Base-by-base conservation (phyloP, 2,329 filamentous ascomycete genomes). In the Verruconis gallopava region DNA sequence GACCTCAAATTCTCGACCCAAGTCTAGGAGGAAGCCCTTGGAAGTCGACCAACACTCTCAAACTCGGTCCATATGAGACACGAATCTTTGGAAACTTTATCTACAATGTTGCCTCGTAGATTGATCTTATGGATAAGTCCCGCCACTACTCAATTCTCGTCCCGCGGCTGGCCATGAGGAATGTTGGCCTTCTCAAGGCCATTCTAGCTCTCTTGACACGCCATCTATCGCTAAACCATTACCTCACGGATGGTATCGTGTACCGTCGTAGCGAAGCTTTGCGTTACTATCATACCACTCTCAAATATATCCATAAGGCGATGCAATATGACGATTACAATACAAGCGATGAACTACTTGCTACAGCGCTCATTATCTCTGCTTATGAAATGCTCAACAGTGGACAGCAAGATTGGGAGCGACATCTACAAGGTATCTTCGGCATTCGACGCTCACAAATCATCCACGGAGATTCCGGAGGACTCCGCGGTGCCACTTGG, bases 351-450 rank as follows among this genome's bases (percentile, higher is more conserved):
- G 75, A 79, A 50, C 59, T 80, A 0, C 63, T 78, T 20, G 69
- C 71, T 0, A 79, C 74, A 0, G 68, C 73, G 0, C 57, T 79
- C 1, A 63, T 78, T n/a, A 72, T 79, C 21, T 76, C 72, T 9
- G 73, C 72, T 0, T 79, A 79, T 48, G 75, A 79, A 54, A 79
- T 79, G 75, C 67, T 79, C 13, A 71, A 76, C 40, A 70, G 67
- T 3, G 67, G 68, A 4, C 65, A 67, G n/a, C 53, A 70, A 54
- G 67, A 65, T 35, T 79, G 76, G 75, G 71, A 79, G 46, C 61
- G 72, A 2, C 75, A 80, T 51, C 59, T 79, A 0, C 72, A 77
- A 50, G 75, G 75, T 0, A 72, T 78, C 1, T 80, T 79, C 47
- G 78, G 75, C 71, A 79, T 79, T 13, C 70, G 77, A 44, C 60